Percentiles rank a stretch among this genome's conserved stretches.
These are phyloP conservation scores for Colletotrichum sp. DNA, from an alignment of 2,329 filamentous ascomycete species.

Conservation along the genomic window DNA sequence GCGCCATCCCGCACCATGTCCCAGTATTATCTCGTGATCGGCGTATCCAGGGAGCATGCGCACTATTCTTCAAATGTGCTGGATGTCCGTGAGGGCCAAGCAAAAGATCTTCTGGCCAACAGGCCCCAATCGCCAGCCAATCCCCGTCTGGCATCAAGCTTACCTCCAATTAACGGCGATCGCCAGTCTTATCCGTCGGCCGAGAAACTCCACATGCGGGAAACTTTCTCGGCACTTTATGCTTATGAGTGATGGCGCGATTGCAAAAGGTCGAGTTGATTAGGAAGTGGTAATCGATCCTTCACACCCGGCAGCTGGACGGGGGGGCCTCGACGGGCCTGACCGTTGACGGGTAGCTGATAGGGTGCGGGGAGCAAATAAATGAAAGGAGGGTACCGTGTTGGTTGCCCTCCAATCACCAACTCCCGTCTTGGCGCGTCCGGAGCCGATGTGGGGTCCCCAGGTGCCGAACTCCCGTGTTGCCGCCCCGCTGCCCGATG, in stretches of 20 bases:
- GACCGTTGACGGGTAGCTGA: background rate
- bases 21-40: background rate
- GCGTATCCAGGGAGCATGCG: background rate
- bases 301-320: background rate
- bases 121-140: background rate
- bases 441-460: background rate
- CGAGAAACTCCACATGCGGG: background rate
- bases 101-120: background rate
- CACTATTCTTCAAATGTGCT: background rate
- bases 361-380: background rate
- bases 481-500: background rate
- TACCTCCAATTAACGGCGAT: background rate
- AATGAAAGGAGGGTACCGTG: background rate
- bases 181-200: background rate
- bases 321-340: background rate
- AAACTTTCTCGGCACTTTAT: background rate
- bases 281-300: constrained; percentile 12
- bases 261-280: background rate
- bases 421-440: background rate
- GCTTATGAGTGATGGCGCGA: background rate
- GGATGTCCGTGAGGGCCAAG: background rate
- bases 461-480: background rate
- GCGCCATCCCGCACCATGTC: background rate
- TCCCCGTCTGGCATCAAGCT: background rate
- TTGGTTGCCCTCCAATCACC: background rate